These are phyloP conservation scores for Neopestalotiopsis sp. DNA, from an alignment of 2,329 filamentous ascomycete genomes.

Conservation along the genomic window DNA sequence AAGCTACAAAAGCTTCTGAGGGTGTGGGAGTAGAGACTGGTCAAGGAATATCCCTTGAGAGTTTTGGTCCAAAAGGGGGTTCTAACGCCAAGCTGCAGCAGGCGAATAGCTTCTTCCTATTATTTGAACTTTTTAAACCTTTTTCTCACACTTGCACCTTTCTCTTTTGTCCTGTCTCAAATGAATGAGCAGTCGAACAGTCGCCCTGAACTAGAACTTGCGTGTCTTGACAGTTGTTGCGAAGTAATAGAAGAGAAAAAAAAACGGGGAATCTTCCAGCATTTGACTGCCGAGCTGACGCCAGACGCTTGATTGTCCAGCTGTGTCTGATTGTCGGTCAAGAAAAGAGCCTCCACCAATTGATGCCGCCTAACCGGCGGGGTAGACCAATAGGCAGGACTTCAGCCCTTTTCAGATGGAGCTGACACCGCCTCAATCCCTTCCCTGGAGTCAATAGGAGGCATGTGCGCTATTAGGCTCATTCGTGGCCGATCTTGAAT, in stretches of 20 bases:
- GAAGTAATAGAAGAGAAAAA: too few relatives aligned
- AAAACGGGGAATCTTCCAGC: not conserved
- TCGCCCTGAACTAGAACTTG: not conserved
- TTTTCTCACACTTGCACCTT: not conserved
- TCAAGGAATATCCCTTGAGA: not conserved
- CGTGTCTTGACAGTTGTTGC: not conserved
- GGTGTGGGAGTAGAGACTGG: not conserved
- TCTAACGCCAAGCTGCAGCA: not conserved
- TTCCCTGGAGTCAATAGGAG: not conserved
- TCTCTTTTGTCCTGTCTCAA: not conserved
- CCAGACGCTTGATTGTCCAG: not conserved
- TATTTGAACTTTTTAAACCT: not conserved
- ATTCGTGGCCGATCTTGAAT: not conserved
- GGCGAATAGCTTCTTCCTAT: not conserved
- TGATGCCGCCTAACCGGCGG: conserved; percentile 14
- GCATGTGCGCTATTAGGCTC: not conserved
- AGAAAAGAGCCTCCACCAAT: conserved; percentile 9
- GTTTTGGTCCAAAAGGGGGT: not conserved
- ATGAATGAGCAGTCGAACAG: not conserved
- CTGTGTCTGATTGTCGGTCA: not conserved
- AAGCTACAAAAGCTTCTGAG: not conserved
- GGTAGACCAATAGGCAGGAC: not conserved
- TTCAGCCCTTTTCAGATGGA: not conserved
- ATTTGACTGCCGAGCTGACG: not conserved
- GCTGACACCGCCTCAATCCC: conserved; percentile 8